Base-by-base conservation (phyloP, 768 basidiomycete genomes). In the Psilocybe subaeruginosa region DNA sequence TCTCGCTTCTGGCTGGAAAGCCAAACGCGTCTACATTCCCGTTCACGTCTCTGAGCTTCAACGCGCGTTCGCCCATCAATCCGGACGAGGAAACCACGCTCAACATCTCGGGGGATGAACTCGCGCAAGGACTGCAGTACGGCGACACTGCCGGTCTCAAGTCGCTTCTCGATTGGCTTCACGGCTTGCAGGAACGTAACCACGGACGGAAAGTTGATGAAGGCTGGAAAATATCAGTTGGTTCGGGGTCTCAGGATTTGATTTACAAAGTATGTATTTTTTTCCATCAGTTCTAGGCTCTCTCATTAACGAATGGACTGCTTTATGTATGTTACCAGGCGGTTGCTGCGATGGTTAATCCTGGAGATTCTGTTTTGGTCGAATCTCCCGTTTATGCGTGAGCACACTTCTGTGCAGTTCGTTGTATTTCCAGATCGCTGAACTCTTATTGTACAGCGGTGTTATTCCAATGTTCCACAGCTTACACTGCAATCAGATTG, bases 21-120 rank as follows among this genome's bases (percentile, higher is more conserved):
- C 97, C 97, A 5, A 96, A 97, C 69, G 82, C 88, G 7, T 78
- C 82, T n/a, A 91, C 93, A 17, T 99, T 98, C 77, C 97, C 97
- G 1, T 92, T 99, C 77, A 87, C 88, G 2, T 87, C 89, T 0
- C 77, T 99, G 66, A 87, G 83, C 58, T 86, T 92, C 73, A 84
- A 79, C 1, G 80, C 86, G 3, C 77, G 80, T 17, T 83, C 85
- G 9, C 84, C 84, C 2, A 72, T 70, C 23, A 75, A 83, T 58
- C 76, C 78, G 9, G 63, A 68, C 17, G 71, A 80, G 56, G 84
- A 87, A 33, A 75, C 77, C 2, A 72, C 78, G 0, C 71, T 95
- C 52, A 79, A 77, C 0, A 76, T 97, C 50, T 77, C 78, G n/a
- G 81, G 79, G 0, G 70, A 76, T 2, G 88, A 90, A 54, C 82